These are phyloP conservation scores for Acaromyces ingoldii DNA, from an alignment of 1,284 basidiomycete species.

Conservation along the genomic window DNA sequence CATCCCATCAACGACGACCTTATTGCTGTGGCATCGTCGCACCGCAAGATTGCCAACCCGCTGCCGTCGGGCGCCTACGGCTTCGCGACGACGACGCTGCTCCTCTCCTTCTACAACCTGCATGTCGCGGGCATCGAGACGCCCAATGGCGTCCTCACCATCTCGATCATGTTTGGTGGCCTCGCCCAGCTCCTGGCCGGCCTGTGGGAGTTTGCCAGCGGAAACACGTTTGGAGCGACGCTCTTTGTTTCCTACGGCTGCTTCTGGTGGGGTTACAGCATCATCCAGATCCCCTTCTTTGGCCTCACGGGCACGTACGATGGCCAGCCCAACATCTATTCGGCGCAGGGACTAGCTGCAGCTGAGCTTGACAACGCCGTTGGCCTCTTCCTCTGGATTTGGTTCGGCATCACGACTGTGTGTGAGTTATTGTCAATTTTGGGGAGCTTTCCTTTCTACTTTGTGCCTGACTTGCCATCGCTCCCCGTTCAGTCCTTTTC, in stretches of 20 bases:
- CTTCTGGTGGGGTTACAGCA: conserved; percentile 37
- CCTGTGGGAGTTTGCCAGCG: conserved; percentile 34
- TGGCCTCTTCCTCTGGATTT: conserved; percentile 30
- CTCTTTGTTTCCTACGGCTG: conserved; percentile 16
- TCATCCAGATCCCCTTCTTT: conserved; percentile 29
- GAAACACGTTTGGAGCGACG: conserved; percentile 39
- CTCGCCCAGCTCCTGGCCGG: conserved; percentile 29
- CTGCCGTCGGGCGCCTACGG: conserved; percentile 25
- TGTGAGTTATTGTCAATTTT: neutral
- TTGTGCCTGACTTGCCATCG: neutral
- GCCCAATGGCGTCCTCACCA: conserved; percentile 16
- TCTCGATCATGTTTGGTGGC: neutral
- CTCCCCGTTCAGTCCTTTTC: conserved; percentile 13
- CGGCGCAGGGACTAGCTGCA: conserved; percentile 11
- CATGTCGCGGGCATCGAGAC: conserved; percentile 16
- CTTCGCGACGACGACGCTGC: conserved; percentile 9
- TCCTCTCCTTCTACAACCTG: conserved; percentile 28
- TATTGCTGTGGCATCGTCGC: neutral
- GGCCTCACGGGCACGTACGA: conserved; percentile 26
- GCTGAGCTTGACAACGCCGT: conserved; percentile 16
- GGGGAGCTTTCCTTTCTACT: neutral
- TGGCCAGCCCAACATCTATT: conserved; percentile 24
- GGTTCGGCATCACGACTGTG: conserved; percentile 34
- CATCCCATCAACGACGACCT: conserved; percentile 2
- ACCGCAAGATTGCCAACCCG: conserved; percentile 3